phyloP scores from a whole-genome alignment of 108 stramenopile genomes.

The Nitzschia sp. region DNA sequence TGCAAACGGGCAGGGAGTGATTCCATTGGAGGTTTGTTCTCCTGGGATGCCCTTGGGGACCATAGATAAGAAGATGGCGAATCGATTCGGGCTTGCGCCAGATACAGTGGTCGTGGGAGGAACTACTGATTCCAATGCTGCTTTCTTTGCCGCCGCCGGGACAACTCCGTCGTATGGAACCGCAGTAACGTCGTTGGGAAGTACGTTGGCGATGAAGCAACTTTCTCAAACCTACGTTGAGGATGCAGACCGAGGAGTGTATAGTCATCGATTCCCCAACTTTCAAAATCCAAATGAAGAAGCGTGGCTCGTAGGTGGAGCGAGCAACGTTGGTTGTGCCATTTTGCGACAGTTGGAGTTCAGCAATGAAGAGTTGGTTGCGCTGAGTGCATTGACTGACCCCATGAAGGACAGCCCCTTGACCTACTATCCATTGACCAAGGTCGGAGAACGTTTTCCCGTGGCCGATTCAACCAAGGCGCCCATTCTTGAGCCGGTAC shows the following conservation, averaged over 20 bases:
- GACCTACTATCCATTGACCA: constrained; percentile 84
- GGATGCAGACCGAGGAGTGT: constrained; percentile 82
- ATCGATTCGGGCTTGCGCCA: constrained; percentile 57
- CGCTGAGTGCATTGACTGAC: constrained; percentile 72
- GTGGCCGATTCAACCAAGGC: constrained; percentile 76
- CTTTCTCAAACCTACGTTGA: constrained; percentile 78
- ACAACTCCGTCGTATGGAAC: constrained; percentile 58
- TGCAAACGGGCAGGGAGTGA: constrained; percentile 18
- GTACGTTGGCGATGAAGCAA: constrained; percentile 89
- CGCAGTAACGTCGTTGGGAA: constrained; percentile 88
- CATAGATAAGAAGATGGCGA: constrained; percentile 58
- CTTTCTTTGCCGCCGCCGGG: constrained; percentile 83
- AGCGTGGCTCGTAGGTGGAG: constrained; percentile 92
- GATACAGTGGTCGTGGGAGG: constrained; percentile 80
- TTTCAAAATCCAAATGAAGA: constrained; percentile 40
- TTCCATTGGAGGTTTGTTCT: constrained; percentile 63
- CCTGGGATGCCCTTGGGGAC: constrained; percentile 75
- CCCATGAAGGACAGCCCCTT: constrained; percentile 62
- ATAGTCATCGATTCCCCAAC: constrained; percentile 89
- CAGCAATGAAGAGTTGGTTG: constrained; percentile 71
- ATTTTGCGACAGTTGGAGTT: constrained; percentile 78
- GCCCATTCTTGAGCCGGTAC: constrained; percentile 72
- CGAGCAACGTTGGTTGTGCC: constrained; percentile 91
- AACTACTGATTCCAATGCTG: constrained; percentile 93
- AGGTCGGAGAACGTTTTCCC: constrained; percentile 91